Base-by-base conservation (phyloP, 768 basidiomycete species). In the Sistotremastrum suecicum region DNA sequence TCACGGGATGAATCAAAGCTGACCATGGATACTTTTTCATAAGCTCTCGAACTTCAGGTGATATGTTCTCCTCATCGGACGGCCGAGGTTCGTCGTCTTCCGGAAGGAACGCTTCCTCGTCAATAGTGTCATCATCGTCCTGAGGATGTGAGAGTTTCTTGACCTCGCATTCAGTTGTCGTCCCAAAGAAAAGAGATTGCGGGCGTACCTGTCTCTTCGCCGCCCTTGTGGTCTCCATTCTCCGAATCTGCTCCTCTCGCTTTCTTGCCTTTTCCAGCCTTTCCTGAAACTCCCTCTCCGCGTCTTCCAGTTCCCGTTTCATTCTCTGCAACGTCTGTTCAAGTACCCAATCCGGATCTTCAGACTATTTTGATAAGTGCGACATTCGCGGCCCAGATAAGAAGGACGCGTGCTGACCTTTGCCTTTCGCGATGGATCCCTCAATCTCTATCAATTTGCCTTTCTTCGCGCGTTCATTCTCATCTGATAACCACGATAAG, bases 41-140 rank as follows among this genome's bases (percentile, higher is more conserved):
- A 7, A 94, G 65, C 1, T 77, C 85, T 30, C 76, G 73, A 5
- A 94, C 78, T 37, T 76, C 83, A 2, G 83, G 78, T 5, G 84
- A 83, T 4, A 91, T 67, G 53, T 85, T 80, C 61, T 65, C 70
- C 38, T 64, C 63, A 4, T 59, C 59, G 5, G 50, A 49, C 8
- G 36, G 9, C 39, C 38, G 43, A 41, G 59, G 37, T 47, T 55
- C 39, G 7, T 63, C 67, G 20, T 69, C 70, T 2, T 83, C 78
- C 0, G 89, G 90, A 8, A 92, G 70, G 58, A 83, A 94, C 9
- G 61, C 54, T 3, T 76, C 73, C n/a, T 89, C 85, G 9, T 77
- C 70, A 3, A 20, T 20, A 20, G 59, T 49, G 2, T 53, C 56
- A 8, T 69, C 65, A 4, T 67, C 67, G 9, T 53, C 54, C 7